Conservation (phyloP, 768 basidiomycete species). For the Mrakia hoshinonis region DNA sequence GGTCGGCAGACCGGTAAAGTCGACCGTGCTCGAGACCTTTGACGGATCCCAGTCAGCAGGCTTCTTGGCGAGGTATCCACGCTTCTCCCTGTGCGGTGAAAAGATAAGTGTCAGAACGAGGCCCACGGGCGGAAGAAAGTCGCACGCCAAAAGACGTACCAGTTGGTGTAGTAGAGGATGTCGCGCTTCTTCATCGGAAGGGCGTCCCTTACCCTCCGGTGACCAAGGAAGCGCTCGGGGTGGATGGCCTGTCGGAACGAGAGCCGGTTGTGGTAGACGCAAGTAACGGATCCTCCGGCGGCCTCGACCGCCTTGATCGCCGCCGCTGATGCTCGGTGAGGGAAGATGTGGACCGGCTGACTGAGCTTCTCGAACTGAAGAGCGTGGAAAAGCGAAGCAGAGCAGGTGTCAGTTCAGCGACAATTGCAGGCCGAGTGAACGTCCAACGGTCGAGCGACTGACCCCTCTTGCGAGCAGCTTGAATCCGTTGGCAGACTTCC, state of each 20-base stretch:
- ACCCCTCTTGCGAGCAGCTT: slow-evolving; percentile 76
- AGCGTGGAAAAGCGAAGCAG: neutral
- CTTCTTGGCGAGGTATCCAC: slow-evolving; percentile 25
- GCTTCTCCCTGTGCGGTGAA: slow-evolving; percentile 23
- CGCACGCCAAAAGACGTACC: slow-evolving; percentile 10
- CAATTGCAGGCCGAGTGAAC: slow-evolving; percentile 9
- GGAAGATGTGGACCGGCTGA: slow-evolving; percentile 62
- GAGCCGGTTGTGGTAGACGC: slow-evolving; percentile 83
- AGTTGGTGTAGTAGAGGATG: slow-evolving; percentile 37
- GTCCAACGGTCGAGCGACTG: slow-evolving; percentile 34
- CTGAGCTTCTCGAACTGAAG: slow-evolving; percentile 34
- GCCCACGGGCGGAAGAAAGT: no score
- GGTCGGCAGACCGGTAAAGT: neutral
- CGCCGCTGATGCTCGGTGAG: slow-evolving; percentile 75
- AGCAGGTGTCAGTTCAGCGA: neutral
- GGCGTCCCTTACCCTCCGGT: slow-evolving; percentile 29
- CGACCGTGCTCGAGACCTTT: neutral
- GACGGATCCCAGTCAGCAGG: slow-evolving; percentile 10
- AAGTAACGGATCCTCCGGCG: slow-evolving; percentile 71
- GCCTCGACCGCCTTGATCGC: slow-evolving; percentile 78
- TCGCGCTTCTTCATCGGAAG: slow-evolving; percentile 34
- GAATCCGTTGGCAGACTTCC: slow-evolving; percentile 54
- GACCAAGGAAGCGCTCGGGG: slow-evolving; percentile 39
- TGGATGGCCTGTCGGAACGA: slow-evolving; percentile 54
- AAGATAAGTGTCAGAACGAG: neutral